Base-by-base conservation (phyloP, 176 grass and related monocot genomes). In the Pontederia crassipes region DNA sequence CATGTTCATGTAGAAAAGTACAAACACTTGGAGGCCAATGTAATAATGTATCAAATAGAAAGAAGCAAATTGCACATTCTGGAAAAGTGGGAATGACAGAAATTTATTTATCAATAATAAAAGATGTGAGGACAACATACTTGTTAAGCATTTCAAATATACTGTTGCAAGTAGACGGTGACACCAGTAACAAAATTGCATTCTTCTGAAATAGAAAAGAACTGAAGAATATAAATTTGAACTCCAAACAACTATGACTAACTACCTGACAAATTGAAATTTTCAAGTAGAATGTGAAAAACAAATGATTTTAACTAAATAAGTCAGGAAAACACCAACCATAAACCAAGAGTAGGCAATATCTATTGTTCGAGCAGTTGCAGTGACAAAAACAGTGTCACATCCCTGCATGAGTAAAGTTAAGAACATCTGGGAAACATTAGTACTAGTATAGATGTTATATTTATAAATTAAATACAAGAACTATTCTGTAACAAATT, bases 71-170 rank as follows among this genome's bases (percentile, higher is more conserved):
- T 24, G 27, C 8, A 18, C 12, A 9, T 27, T 26, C 13, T 0
- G 13, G n/a, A 65, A 65, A 50, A 27, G 26, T 40, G 32, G 32
- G 46, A 49, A 14, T 49, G 46, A 54, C 17, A 16, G 47, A 47
- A 16, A 48, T 64, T 64, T 64, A 64, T 47, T 64, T 18, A 65
- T 28, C 28, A 15, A 54, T 15, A 12, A 17, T 17, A 5, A 47
- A 12, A 65, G 4, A 15, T 27, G 8, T 52, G 11, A 40, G 2
- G 32, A 40, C 32, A 40, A 40, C 62, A 10, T 65, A 65, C 62
- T 65, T 65, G 47, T 65, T 65, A 65, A 65, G 62, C 62, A 65
- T 65, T 51, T 65, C 62, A 50, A 20, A 11, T 65, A 52, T 50
- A 48, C 18, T 65, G 12, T n/a, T 52, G 62, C 47, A 51, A 48